Conservation (phyloP, 306 rosid species). For the Gastrolobium villosum region DNA sequence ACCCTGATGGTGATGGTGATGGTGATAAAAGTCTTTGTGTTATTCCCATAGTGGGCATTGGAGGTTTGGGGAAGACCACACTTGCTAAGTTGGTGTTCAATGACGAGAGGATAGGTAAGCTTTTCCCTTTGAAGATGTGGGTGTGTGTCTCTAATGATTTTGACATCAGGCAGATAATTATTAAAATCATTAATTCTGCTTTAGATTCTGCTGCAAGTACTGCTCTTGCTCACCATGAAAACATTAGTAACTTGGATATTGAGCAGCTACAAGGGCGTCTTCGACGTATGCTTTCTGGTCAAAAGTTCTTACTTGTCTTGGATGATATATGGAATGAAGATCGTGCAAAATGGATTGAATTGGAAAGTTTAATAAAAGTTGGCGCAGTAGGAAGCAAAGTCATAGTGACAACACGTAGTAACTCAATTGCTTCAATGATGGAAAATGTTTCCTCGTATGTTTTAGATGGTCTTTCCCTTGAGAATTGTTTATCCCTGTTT, state of each 20-base stretch:
- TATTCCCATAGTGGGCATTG: constrained; percentile 46
- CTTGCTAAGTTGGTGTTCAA: constrained; percentile 43
- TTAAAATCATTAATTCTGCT: constrained; percentile 39
- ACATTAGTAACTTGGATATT: not conserved
- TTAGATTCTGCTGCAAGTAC: not conserved
- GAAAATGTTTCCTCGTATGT: not conserved
- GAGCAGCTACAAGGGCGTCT: constrained; percentile 5
- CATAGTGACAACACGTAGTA: not conserved
- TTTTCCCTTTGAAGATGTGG: constrained; percentile 39
- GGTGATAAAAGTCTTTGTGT: constrained; percentile 2
- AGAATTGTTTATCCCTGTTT: constrained; percentile 45
- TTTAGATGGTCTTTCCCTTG: not conserved
- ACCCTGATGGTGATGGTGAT: not conserved
- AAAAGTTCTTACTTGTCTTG: constrained; percentile 38
- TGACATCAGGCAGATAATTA: constrained; percentile 12
- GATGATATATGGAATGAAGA: constrained; percentile 42
- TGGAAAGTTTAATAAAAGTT: constrained; percentile 8
- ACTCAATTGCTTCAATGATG: not conserved
- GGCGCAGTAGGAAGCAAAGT: constrained; percentile 40
- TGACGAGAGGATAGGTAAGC: constrained; percentile 17
- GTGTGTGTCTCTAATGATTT: too few species aligned
- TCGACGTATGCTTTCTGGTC: constrained; percentile 19
- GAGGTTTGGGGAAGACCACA: constrained; percentile 52
- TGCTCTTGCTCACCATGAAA: not conserved
- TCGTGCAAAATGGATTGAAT: constrained; percentile 28